Evolutionary conservation across 768 basidiomycete species (phyloP).

Genomic region (Calvatia gigantea): DNA sequence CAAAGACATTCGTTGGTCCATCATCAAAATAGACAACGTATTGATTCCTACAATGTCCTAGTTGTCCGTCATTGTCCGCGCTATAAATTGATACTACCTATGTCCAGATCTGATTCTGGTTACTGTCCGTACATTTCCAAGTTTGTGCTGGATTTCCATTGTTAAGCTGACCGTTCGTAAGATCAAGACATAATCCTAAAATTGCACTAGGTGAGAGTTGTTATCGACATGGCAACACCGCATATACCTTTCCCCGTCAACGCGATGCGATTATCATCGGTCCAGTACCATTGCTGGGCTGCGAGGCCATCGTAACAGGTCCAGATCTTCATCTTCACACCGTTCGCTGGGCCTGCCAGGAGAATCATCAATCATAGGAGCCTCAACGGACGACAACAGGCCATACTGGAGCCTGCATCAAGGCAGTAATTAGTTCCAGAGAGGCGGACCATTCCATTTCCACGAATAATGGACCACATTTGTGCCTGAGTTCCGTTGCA

Average conservation of each 20-base stretch:
- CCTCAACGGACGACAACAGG: neutral
- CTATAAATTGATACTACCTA: neutral
- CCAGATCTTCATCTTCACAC: slow-evolving; percentile 23
- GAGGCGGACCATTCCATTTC: slow-evolving; percentile 14
- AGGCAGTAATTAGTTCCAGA: slow-evolving; percentile 17
- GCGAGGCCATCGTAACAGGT: slow-evolving; percentile 17
- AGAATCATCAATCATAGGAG: neutral
- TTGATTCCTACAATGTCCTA: neutral
- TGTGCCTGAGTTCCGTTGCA: slow-evolving; percentile 17
- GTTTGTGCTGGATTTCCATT: slow-evolving; percentile 19
- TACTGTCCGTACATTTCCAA: slow-evolving; percentile 19
- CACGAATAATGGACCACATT: slow-evolving; percentile 17
- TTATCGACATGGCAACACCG: neutral
- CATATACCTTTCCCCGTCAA: slow-evolving; percentile 11
- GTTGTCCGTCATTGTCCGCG: neutral
- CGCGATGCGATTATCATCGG: slow-evolving; percentile 12
- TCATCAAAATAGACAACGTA: neutral
- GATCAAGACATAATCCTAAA: slow-evolving; percentile 19
- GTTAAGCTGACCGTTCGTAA: slow-evolving; percentile 17
- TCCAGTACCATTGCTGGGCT: slow-evolving; percentile 19
- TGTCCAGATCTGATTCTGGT: slow-evolving; percentile 16
- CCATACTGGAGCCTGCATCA: slow-evolving; percentile 16
- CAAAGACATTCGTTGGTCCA: neutral
- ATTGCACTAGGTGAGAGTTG: neutral
- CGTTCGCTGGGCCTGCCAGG: slow-evolving; percentile 15